Base-by-base conservation (phyloP, 441 rosid genomes). In the Croton setiger region DNA sequence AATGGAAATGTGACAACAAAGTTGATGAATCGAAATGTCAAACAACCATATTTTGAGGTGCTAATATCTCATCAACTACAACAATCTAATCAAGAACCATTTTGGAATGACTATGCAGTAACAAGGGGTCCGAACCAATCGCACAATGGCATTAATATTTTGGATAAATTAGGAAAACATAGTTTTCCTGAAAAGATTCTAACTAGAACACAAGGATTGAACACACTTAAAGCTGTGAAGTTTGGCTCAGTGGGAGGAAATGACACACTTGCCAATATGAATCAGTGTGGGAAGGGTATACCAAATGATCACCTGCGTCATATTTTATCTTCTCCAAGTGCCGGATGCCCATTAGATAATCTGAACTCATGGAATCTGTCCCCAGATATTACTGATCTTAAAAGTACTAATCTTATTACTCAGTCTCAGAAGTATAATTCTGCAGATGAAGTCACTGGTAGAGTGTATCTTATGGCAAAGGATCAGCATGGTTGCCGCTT, bases 401-500 rank as follows among this genome's bases (percentile, higher is more conserved):
- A 79, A 71, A 76, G 57, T 73, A 39, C 47, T 45, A 80, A 84
- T 75, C 44, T 75, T 21, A 72, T 81, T 80, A 64, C 85, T 59
- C 89, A 74, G 64, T 75, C 81, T 79, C 84, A 63, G 72, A 85
- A 81, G 74, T 87, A 77, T 64, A 75, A 61, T 74, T 79, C 86
- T 44, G 69, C 83, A 52, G 91, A 85, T 71, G 97, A 89, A 67
- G 81, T 77, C 49, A 82, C 75, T 18, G 87, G 87, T 67, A 86
- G 72, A 78, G 85, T 89, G 69, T 86, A 81, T 72, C 79, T 82
- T 75, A 79, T 91, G 88, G 92, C 92, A 0, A 92, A 88, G 71
- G 96, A 92, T 73, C 96, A 92, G 69, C 85, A 88, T 64, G 97
- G 97, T 18, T 88, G 96, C 76, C 87, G 91, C 48, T 84, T 85